A percentile compares a stretch with the other conserved stretches of the same genome.
Conservation (phyloP, 2,329 filamentous ascomycete genomes). For the Hypoxylon sp. region DNA sequence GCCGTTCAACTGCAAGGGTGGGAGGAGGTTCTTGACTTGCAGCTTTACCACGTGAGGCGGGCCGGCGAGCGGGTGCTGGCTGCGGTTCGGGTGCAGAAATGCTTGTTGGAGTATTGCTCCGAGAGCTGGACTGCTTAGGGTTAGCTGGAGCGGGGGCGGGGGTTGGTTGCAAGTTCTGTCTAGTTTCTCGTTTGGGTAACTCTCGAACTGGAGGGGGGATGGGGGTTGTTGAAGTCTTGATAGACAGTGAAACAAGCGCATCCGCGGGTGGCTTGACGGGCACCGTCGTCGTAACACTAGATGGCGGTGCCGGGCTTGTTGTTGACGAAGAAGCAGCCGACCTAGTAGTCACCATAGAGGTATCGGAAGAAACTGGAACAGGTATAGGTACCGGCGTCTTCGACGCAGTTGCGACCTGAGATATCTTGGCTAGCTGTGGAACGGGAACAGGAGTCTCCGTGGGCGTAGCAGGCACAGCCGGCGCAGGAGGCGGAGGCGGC, state of each 20-base stretch:
- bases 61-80: conserved; percentile 58
- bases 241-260: conserved; percentile 59
- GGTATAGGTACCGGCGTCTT: conserved; percentile 56
- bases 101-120: conserved; percentile 52
- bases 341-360: conserved; percentile 48
- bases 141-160: conserved; percentile 48
- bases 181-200: conserved; percentile 61
- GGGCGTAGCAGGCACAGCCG: conserved; percentile 29
- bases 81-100: conserved; percentile 59
- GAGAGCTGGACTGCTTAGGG: conserved; percentile 50
- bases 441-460: conserved; percentile 54
- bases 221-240: conserved; percentile 57
- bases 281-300: conserved; percentile 57
- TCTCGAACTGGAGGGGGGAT: conserved; percentile 57
- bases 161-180: conserved; percentile 59
- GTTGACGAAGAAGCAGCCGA: conserved; percentile 48
- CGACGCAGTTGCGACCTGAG: conserved; percentile 47
- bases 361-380: conserved; percentile 49
- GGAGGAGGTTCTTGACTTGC: conserved; percentile 65
- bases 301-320: conserved; percentile 53
- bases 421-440: conserved; percentile 51
- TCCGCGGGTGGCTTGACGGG: conserved; percentile 58
- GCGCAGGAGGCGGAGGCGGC: conserved; percentile 47
- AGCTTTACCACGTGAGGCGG: conserved; percentile 67
- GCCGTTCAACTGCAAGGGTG: conserved; percentile 66